A percentile compares a stretch with the other conserved stretches of the same genome.
Evolutionary conservation across 164 flowering plant genomes (phyloP).

Genomic region (Macadamia integrifolia): DNA sequence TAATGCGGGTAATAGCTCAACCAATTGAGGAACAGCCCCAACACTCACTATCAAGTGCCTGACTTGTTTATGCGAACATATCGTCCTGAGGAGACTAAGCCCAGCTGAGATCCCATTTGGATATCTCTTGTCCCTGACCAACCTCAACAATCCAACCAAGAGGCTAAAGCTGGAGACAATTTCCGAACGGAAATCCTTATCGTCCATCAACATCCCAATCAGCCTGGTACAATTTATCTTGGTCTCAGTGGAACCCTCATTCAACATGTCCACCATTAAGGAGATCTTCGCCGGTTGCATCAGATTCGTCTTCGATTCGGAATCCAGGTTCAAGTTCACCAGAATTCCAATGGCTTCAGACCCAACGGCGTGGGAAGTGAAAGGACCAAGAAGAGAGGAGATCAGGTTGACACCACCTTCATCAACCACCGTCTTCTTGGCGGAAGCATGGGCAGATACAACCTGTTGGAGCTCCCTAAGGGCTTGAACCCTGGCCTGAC

Average conservation of each 20-base stretch:
- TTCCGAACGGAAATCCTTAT: conserved; percentile 50
- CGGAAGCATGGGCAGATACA: conserved; percentile 48
- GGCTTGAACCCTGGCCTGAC: conserved; percentile 70
- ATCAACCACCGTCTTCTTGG: conserved; percentile 56
- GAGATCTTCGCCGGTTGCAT: conserved; percentile 81
- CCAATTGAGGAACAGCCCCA: conserved; percentile 69
- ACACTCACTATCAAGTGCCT: conserved; percentile 51
- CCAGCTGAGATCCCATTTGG: conserved; percentile 59
- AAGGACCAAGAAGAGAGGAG: conserved; percentile 68
- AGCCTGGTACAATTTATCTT: conserved; percentile 68
- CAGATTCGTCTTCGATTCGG: conserved; percentile 49
- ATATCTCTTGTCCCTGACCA: conserved; percentile 65
- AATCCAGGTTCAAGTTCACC: conserved; percentile 63
- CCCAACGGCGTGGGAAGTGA: conserved; percentile 86
- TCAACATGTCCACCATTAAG: conserved; percentile 71
- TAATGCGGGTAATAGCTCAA: conserved; percentile 54
- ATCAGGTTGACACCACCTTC: conserved; percentile 60
- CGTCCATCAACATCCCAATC: conserved; percentile 62
- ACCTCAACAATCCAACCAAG: conserved; percentile 75
- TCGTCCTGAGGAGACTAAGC: conserved; percentile 49
- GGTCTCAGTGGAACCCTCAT: conserved; percentile 79
- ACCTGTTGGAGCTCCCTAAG: conserved; percentile 65
- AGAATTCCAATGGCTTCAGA: conserved; percentile 72
- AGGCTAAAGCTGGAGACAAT: conserved; percentile 67
- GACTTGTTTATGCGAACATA: conserved; percentile 48